Percentiles rank a stretch among this genome's conserved stretches.
Evolutionary conservation across 2,329 filamentous ascomycete species (phyloP).

Genomic region (Aspergillus ochraceus): DNA sequence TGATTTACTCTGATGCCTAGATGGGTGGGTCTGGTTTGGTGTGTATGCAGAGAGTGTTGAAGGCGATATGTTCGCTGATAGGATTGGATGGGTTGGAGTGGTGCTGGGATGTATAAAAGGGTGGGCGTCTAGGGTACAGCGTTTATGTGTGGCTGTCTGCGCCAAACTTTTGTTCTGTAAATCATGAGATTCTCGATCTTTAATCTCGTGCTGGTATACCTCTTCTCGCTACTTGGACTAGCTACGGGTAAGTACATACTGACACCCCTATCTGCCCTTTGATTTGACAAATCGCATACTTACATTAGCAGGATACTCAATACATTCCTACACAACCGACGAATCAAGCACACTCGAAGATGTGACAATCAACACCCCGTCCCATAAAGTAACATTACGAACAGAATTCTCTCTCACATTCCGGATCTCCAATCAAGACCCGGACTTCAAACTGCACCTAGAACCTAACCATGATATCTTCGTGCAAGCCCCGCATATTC

Average conservation of each 20-base stretch:
- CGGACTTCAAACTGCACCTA: background rate
- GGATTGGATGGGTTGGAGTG: background rate
- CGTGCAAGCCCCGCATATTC: slow-evolving; percentile 2
- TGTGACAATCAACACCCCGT: background rate
- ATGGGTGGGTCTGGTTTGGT: background rate
- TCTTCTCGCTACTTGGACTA: too few species aligned
- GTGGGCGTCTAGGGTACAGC: too few species aligned
- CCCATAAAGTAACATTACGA: background rate
- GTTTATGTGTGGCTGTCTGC: too few species aligned
- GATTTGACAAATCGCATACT: background rate
- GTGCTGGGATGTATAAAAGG: background rate
- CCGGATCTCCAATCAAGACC: background rate
- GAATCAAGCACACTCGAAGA: background rate
- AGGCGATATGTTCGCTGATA: background rate
- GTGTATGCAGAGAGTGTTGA: background rate
- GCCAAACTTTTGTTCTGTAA: too few species aligned
- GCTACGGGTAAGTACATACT: too few species aligned
- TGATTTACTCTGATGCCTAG: background rate
- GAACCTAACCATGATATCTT: slow-evolving; percentile 15
- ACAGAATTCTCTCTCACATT: background rate
- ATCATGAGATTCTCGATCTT: too few species aligned
- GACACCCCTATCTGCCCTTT: too few species aligned
- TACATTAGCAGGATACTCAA: background rate
- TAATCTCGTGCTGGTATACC: too few species aligned
- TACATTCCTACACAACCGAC: background rate